A percentile compares a stretch with the other conserved stretches of the same genome.
Evolutionary conservation across 2,329 filamentous ascomycete species (phyloP).

Genomic region (Aspergillus pseudoviridinutans): DNA sequence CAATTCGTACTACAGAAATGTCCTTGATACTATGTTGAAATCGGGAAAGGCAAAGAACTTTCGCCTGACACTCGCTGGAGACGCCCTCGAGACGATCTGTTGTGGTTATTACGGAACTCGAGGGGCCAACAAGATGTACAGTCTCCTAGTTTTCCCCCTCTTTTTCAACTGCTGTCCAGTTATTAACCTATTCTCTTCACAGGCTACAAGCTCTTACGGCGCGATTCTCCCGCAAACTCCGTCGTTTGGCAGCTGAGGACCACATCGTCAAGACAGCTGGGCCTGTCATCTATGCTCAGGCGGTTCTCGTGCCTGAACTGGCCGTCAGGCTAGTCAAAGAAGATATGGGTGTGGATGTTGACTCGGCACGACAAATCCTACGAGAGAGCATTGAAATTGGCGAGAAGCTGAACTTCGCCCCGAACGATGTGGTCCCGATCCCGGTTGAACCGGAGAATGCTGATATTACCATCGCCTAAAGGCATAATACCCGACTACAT

Average conservation of each 20-base stretch:
- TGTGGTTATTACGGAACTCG: slow-evolving; percentile 82
- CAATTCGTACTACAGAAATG: slow-evolving; percentile 58
- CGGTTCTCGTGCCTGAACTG: slow-evolving; percentile 72
- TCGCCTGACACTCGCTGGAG: slow-evolving; percentile 48
- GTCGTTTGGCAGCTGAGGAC: slow-evolving; percentile 61
- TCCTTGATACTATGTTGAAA: slow-evolving; percentile 54
- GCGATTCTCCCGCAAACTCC: slow-evolving; percentile 57
- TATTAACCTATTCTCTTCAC: slow-evolving; percentile 4
- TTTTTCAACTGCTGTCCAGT: neutral
- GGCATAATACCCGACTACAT: neutral
- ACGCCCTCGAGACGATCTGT: slow-evolving; percentile 52
- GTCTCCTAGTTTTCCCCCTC: slow-evolving; percentile 1
- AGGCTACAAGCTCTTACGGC: slow-evolving; percentile 57
- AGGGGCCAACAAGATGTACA: slow-evolving; percentile 68
- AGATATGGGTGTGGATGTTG: slow-evolving; percentile 50
- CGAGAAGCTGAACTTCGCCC: slow-evolving; percentile 63
- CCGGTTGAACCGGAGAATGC: slow-evolving; percentile 8
- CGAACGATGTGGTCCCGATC: slow-evolving; percentile 50
- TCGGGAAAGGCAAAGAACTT: slow-evolving; percentile 58
- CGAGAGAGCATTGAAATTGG: slow-evolving; percentile 65
- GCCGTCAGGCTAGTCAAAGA: slow-evolving; percentile 54
- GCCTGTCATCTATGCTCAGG: slow-evolving; percentile 65
- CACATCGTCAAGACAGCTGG: slow-evolving; percentile 63
- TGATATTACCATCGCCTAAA: neutral
- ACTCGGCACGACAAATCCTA: slow-evolving; percentile 54